Percentiles rank a stretch among this genome's conserved stretches.
Evolutionary conservation across 768 basidiomycete species (phyloP).

Genomic region (Chalciporus sphaerocephalus): DNA sequence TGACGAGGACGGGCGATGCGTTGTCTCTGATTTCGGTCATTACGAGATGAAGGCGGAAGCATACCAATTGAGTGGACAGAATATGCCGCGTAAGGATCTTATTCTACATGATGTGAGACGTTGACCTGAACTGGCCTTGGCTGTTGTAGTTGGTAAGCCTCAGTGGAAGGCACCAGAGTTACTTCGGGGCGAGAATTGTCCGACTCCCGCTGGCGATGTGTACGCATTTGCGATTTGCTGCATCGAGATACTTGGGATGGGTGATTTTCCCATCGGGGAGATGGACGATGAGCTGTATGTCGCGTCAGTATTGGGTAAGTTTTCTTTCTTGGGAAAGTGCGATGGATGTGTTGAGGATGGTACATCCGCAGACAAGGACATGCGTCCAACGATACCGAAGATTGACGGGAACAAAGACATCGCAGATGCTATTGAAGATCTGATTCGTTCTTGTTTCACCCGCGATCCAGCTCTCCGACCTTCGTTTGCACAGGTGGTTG

Average conservation of each 20-base stretch:
- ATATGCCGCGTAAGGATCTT: slow-evolving; percentile 41
- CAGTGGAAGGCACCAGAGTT: slow-evolving; percentile 74
- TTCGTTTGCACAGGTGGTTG: slow-evolving; percentile 46
- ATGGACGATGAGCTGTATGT: slow-evolving; percentile 49
- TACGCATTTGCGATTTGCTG: slow-evolving; percentile 68
- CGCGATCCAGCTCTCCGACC: slow-evolving; percentile 49
- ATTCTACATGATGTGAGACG: neutral
- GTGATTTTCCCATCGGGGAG: slow-evolving; percentile 54
- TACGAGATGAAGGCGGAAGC: slow-evolving; percentile 75
- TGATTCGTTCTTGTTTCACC: slow-evolving; percentile 57
- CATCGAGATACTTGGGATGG: slow-evolving; percentile 59
- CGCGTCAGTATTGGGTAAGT: slow-evolving; percentile 48
- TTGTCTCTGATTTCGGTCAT: slow-evolving; percentile 82
- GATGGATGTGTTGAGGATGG: slow-evolving; percentile 17
- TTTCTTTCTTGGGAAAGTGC: slow-evolving; percentile 1
- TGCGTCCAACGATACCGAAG: slow-evolving; percentile 46
- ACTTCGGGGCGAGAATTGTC: slow-evolving; percentile 41
- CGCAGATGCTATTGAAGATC: slow-evolving; percentile 33
- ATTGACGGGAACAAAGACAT: slow-evolving; percentile 31
- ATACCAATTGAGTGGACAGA: slow-evolving; percentile 51
- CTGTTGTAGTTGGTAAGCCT: slow-evolving; percentile 50
- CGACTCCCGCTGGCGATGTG: slow-evolving; percentile 58
- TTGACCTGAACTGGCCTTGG: neutral
- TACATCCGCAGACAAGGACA: slow-evolving; percentile 40
- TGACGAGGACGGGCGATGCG: slow-evolving; percentile 58